Evolutionary conservation across 2,329 filamentous ascomycete genomes (phyloP).

Genomic region (Amylocarpus encephaloides): DNA sequence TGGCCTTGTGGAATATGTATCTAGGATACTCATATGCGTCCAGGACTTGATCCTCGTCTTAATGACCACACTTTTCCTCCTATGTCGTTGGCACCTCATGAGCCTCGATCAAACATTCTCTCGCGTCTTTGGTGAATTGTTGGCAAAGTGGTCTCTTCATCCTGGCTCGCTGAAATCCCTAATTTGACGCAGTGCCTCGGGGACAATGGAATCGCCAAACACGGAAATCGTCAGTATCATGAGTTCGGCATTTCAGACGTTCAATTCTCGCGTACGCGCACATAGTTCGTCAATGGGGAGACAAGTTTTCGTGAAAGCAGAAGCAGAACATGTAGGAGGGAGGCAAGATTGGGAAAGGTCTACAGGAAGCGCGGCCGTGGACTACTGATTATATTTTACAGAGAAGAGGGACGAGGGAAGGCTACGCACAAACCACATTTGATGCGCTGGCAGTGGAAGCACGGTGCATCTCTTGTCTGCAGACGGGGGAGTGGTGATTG

Average conservation of each 20-base stretch:
- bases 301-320: background rate
- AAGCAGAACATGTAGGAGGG: background rate
- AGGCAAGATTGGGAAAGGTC: background rate
- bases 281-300: no score
- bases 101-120: background rate
- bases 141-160: no score
- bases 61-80: slow-evolving; percentile 5
- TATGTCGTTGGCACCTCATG: background rate
- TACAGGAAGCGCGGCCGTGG: slow-evolving; percentile 7
- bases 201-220: background rate
- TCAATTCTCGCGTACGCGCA: no score
- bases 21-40: slow-evolving; percentile 22
- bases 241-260: no score
- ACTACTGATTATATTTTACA: slow-evolving; percentile 11
- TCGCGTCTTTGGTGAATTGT: background rate
- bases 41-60: slow-evolving; percentile 1
- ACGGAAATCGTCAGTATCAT: background rate
- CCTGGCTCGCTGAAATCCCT: no score
- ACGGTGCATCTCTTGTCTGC: slow-evolving; percentile 10
- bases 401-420: background rate
- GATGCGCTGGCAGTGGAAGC: slow-evolving; percentile 27
- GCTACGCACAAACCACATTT: slow-evolving; percentile 25
- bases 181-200: no score
- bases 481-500: background rate
- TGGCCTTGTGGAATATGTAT: slow-evolving; percentile 18